Percentiles rank a stretch among this genome's conserved stretches.
Conservation (phyloP, 495 filamentous ascomycete genomes). For the Annulohypoxylon stygium region DNA sequence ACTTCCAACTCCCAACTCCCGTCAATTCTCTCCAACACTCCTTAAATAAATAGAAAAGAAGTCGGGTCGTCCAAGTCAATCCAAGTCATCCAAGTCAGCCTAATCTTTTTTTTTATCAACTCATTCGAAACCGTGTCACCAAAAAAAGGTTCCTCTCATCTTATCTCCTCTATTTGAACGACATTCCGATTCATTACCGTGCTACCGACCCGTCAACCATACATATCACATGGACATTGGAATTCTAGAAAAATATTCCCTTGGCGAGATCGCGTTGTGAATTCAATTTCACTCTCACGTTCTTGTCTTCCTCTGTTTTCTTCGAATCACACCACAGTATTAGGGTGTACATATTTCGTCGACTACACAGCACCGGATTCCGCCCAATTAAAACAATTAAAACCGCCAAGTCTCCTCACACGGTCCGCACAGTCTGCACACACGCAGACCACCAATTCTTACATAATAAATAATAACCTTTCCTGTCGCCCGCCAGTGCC, state of each 20-base stretch:
- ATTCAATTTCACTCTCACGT: not conserved
- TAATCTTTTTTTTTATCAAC: not conserved
- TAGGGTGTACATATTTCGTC: not conserved
- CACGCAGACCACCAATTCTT: not conserved
- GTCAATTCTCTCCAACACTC: slow-evolving; percentile 9
- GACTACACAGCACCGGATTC: not conserved
- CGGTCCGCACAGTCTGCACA: too few relatives aligned
- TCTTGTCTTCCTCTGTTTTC: not conserved
- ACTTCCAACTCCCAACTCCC: not conserved
- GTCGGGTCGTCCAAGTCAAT: not conserved
- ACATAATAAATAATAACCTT: not conserved
- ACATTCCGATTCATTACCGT: slow-evolving; percentile 17
- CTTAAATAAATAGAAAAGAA: slow-evolving; percentile 9
- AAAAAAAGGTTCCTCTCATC: slow-evolving; percentile 18
- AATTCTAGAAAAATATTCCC: slow-evolving; percentile 8
- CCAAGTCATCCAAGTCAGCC: not conserved
- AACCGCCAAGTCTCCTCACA: not conserved
- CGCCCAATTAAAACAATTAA: not conserved
- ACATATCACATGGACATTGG: slow-evolving; percentile 1
- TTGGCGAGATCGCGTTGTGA: slow-evolving; percentile 20
- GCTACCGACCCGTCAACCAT: slow-evolving; percentile 12
- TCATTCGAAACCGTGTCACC: slow-evolving; percentile 22
- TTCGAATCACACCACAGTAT: slow-evolving; percentile 30
- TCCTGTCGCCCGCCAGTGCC: not conserved
- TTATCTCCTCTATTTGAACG: slow-evolving; percentile 17